Evolutionary conservation across 2,329 filamentous ascomycete genomes (phyloP).

Genomic region (Akanthomyces dipterigenus): DNA sequence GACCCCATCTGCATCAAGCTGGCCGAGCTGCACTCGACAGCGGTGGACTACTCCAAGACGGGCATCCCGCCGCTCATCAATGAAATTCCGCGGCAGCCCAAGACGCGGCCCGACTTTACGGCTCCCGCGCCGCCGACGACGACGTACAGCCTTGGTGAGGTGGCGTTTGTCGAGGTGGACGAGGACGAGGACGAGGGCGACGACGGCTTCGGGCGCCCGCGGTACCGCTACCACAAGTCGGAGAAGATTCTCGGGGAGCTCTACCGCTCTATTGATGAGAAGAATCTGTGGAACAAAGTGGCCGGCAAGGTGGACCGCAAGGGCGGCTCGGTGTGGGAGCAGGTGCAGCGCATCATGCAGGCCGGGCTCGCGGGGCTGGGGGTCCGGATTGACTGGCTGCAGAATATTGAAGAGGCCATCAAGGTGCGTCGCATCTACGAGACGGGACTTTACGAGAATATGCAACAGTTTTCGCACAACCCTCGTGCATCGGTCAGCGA

Average conservation of each 20-base stretch:
- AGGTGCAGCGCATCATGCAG: slow-evolving; percentile 31
- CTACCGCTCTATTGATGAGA: slow-evolving; percentile 68
- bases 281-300: slow-evolving; percentile 47
- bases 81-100: slow-evolving; percentile 33
- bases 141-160: slow-evolving; percentile 37
- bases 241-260: slow-evolving; percentile 62
- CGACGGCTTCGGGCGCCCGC: slow-evolving; percentile 37
- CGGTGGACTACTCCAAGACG: slow-evolving; percentile 71
- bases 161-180: slow-evolving; percentile 28
- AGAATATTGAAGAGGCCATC: slow-evolving; percentile 30
- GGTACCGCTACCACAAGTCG: slow-evolving; percentile 57
- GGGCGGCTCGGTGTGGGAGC: slow-evolving; percentile 27
- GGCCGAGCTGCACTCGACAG: slow-evolving; percentile 60
- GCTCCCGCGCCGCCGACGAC: slow-evolving; percentile 38
- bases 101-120: slow-evolving; percentile 44
- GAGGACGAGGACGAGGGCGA: slow-evolving; percentile 33
- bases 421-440: slow-evolving; percentile 38
- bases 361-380: not conserved
- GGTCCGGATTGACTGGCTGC: slow-evolving; percentile 23
- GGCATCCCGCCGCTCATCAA: slow-evolving; percentile 51
- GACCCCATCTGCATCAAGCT: slow-evolving; percentile 45
- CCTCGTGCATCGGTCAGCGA: slow-evolving; percentile 38
- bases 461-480: slow-evolving; percentile 39
- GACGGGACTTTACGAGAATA: slow-evolving; percentile 32
- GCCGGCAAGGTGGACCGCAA: slow-evolving; percentile 13